phyloP scores from a whole-genome alignment of 768 basidiomycete species.

The Mycena chlorophos region DNA sequence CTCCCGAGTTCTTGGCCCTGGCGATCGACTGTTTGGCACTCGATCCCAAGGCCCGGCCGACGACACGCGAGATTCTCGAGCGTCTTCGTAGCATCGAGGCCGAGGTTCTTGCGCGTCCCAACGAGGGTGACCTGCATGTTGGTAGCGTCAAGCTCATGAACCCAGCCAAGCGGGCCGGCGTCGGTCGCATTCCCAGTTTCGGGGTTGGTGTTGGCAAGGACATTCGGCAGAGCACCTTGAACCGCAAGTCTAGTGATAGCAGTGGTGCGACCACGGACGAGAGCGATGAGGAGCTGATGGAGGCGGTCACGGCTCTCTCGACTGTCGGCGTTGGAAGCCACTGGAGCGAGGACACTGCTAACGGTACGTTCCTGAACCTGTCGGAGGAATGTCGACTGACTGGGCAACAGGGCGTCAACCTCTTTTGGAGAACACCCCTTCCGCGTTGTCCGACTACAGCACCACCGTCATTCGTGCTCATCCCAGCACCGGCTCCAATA shows the following conservation, averaged over 20 bases:
- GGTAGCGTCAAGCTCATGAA: conserved; percentile 86
- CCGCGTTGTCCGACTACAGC: conserved; percentile 60
- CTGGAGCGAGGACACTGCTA: conserved; percentile 42
- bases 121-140: conserved; percentile 70
- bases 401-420: conserved; percentile 50
- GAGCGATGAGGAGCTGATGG: conserved; percentile 61
- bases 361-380: conserved; percentile 37
- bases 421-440: conserved; percentile 43
- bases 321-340: conserved; percentile 48
- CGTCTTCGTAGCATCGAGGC: conserved; percentile 79
- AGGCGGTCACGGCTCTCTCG: conserved; percentile 57
- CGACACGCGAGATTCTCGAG: conserved; percentile 76
- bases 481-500: conserved; percentile 38
- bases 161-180: conserved; percentile 56
- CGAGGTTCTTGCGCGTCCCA: conserved; percentile 70
- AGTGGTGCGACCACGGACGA: conserved; percentile 60
- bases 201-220: conserved; percentile 68
- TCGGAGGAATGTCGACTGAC: conserved; percentile 14
- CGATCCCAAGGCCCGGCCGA: conserved; percentile 70
- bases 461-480: conserved; percentile 64
- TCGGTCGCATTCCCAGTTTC: conserved; percentile 83
- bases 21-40: conserved; percentile 74
- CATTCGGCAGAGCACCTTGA: conserved; percentile 39
- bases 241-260: conserved; percentile 11
- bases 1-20: conserved; percentile 72